These are phyloP conservation scores for Apiospora sp. DNA, from an alignment of 2,329 filamentous ascomycete species.

Conservation along the genomic window DNA sequence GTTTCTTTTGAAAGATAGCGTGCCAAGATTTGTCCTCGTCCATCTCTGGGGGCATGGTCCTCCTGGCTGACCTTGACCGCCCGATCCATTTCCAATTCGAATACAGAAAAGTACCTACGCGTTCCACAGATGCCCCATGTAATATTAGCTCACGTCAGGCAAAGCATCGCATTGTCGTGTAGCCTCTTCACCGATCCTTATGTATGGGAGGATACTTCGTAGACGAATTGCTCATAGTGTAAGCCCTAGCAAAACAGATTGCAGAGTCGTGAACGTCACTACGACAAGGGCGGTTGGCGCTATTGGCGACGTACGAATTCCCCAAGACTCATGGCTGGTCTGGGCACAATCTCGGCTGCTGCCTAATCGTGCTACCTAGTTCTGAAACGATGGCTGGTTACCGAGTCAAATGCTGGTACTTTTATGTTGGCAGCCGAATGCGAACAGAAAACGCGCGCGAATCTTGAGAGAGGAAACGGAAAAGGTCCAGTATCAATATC, in stretches of 20 bases:
- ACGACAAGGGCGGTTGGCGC: background rate
- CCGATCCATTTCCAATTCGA: background rate
- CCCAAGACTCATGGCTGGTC: slow-evolving; percentile 3
- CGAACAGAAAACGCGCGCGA: background rate
- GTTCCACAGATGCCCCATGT: background rate
- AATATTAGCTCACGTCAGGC: background rate
- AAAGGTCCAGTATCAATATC: background rate
- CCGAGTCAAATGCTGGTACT: background rate
- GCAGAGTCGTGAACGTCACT: background rate
- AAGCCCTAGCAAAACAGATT: background rate
- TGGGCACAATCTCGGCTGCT: slow-evolving; percentile 16
- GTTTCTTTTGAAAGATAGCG: background rate
- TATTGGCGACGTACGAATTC: background rate
- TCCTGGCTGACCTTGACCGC: background rate
- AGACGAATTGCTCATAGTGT: background rate
- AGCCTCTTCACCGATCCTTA: background rate
- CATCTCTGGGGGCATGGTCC: background rate
- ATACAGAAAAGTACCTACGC: background rate
- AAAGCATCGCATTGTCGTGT: background rate
- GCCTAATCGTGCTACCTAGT: slow-evolving; percentile 10
- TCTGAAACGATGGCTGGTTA: background rate
- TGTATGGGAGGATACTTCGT: background rate
- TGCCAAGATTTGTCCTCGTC: background rate
- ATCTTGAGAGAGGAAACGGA: background rate
- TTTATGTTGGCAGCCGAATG: background rate